A percentile compares a stretch with the other conserved stretches of the same genome.
These are phyloP conservation scores for Phialophora verrucosa DNA, from an alignment of 2,329 filamentous ascomycete genomes.

Conservation along the genomic window DNA sequence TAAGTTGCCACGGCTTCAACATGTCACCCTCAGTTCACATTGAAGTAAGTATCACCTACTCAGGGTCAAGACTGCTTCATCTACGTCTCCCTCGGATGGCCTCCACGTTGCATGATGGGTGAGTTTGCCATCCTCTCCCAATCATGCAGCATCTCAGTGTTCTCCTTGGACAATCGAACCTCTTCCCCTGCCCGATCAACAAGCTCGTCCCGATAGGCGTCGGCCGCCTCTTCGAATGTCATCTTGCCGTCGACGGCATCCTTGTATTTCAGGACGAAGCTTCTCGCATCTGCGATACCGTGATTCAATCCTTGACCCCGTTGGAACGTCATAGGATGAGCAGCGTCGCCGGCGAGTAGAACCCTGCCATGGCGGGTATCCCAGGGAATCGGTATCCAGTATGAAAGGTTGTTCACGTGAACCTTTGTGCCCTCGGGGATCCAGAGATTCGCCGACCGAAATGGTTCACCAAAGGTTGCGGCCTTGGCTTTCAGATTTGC, in stretches of 20 bases:
- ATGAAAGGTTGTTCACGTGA: conserved; percentile 37
- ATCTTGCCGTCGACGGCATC: conserved; percentile 24
- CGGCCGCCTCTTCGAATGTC: conserved; percentile 37
- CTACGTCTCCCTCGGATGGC: conserved; percentile 22
- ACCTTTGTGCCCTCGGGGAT: conserved; percentile 39
- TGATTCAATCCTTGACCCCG: conserved; percentile 42
- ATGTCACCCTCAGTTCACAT: neutral
- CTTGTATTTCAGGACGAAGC: conserved; percentile 45
- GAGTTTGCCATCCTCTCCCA: conserved; percentile 41
- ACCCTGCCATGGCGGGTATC: conserved; percentile 42
- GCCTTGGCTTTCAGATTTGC: conserved; percentile 38
- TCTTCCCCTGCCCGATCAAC: conserved; percentile 52
- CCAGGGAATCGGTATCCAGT: conserved; percentile 42
- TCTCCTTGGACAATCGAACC: conserved; percentile 51
- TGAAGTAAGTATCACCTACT: neutral
- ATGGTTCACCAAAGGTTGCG: conserved; percentile 38
- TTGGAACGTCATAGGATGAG: conserved; percentile 43
- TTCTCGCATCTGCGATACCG: conserved; percentile 43
- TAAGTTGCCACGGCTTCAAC: neutral
- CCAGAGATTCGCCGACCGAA: conserved; percentile 40
- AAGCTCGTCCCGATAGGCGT: conserved; percentile 46
- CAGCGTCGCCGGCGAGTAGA: conserved; percentile 44
- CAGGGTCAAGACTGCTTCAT: neutral
- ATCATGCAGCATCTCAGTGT: conserved; percentile 56
- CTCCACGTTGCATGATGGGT: conserved; percentile 30